phyloP scores from a whole-genome alignment of 2,329 filamentous ascomycete genomes.

The Scytalidium lignicola region DNA sequence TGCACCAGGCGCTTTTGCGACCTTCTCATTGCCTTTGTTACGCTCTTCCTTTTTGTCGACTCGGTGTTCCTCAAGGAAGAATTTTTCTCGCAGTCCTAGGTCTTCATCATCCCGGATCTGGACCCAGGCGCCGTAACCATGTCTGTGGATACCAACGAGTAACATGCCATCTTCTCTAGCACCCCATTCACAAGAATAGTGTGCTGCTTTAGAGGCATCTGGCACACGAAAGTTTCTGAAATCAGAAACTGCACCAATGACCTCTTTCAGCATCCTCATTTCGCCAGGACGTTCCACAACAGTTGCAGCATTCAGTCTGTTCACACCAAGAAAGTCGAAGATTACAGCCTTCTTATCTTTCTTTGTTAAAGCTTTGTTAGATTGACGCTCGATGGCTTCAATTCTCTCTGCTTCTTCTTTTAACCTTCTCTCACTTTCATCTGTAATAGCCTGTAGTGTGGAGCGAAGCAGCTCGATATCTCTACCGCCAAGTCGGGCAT shows the following conservation, averaged over 20 bases:
- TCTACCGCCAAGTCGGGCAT: conserved; percentile 78
- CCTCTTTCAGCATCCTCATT: conserved; percentile 75
- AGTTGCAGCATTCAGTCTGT: conserved; percentile 93
- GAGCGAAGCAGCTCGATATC: conserved; percentile 74
- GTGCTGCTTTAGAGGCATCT: conserved; percentile 86
- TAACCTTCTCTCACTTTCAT: conserved; percentile 66
- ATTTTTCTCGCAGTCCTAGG: conserved; percentile 79
- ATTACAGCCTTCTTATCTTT: conserved; percentile 97
- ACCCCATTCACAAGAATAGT: conserved; percentile 90
- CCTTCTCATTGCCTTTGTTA: conserved; percentile 63
- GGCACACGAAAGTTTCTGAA: conserved; percentile 78
- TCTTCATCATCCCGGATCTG: conserved; percentile 90
- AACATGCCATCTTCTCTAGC: conserved; percentile 96
- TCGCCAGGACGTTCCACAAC: conserved; percentile 87
- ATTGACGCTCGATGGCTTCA: conserved; percentile 59
- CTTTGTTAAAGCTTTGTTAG: conserved; percentile 80
- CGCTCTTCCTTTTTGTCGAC: conserved; percentile 96
- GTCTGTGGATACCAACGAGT: conserved; percentile 83
- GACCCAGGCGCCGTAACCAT: conserved; percentile 94
- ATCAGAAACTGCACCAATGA: conserved; percentile 62
- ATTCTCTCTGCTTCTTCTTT: conserved; percentile 66
- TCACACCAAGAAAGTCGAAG: conserved; percentile 89
- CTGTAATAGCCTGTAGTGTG: conserved; percentile 63
- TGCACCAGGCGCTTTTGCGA: conserved; percentile 87
- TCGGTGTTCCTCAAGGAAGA: conserved; percentile 96